phyloP scores from a whole-genome alignment of 2,329 filamentous ascomycete genomes.

The Alternaria metachromatica region DNA sequence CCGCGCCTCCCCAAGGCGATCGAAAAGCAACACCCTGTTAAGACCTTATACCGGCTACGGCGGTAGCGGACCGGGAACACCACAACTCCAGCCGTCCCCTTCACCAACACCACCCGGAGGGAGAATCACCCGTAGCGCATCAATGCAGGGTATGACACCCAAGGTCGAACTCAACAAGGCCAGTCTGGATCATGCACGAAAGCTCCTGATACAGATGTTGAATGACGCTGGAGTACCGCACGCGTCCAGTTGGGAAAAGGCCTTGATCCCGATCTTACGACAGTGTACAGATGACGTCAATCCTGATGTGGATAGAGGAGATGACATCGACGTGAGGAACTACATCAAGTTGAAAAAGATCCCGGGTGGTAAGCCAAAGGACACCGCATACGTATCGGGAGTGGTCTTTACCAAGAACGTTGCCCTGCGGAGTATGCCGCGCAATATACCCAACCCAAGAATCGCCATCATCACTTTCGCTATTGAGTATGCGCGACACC shows the following conservation, averaged over 20 bases:
- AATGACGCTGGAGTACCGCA: constrained; percentile 77
- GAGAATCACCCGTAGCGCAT: constrained; percentile 73
- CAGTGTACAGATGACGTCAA: constrained; percentile 94
- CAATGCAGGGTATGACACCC: constrained; percentile 78
- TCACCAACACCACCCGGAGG: constrained; percentile 41
- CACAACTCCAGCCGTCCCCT: constrained; percentile 32
- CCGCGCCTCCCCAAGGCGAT: constrained; percentile 73
- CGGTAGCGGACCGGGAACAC: constrained; percentile 24
- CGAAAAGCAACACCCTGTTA: constrained; percentile 60
- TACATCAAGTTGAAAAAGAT: constrained; percentile 99
- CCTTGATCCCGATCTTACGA: constrained; percentile 86
- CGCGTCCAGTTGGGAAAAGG: constrained; percentile 82
- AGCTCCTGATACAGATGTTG: constrained; percentile 82
- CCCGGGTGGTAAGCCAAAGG: constrained; percentile 83
- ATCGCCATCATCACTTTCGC: constrained; percentile 94
- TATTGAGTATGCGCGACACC: constrained; percentile 92
- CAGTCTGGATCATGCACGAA: constrained; percentile 86
- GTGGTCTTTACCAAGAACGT: constrained; percentile 98
- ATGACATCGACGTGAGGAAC: constrained; percentile 96
- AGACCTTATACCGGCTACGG: constrained; percentile 55
- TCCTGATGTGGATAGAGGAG: constrained; percentile 85
- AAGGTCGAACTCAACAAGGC: constrained; percentile 86
- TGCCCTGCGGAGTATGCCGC: constrained; percentile 93
- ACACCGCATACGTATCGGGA: constrained; percentile 95
- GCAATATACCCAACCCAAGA: constrained; percentile 80